Percentiles rank a stretch among this genome's conserved stretches.
Conservation (phyloP, 371 early-diverging fungal species). For the Coemansia sp. region DNA sequence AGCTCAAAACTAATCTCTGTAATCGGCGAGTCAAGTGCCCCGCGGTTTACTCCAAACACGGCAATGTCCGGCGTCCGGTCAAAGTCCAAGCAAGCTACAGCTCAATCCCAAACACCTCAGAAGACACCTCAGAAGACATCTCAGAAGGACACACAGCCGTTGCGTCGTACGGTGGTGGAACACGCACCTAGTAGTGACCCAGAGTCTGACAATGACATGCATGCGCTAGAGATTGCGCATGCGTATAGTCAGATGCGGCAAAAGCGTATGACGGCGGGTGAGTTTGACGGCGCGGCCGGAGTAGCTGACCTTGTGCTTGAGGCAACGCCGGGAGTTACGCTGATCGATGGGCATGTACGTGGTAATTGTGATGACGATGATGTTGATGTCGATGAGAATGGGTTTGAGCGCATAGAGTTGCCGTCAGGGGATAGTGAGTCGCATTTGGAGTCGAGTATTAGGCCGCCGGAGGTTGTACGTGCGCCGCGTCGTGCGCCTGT, state of each 20-base stretch:
- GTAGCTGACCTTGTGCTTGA: conserved; percentile 30
- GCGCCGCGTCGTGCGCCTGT: not conserved
- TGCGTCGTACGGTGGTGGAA: conserved; percentile 34
- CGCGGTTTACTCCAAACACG: conserved; percentile 1
- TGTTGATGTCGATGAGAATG: not conserved
- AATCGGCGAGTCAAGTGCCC: conserved; percentile 2
- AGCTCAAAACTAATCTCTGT: not conserved
- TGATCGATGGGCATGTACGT: conserved; percentile 11
- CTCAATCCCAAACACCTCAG: not conserved
- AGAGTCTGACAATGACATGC: conserved; percentile 38
- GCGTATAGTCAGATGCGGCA: conserved; percentile 32
- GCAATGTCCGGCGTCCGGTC: not conserved
- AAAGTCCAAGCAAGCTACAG: not conserved
- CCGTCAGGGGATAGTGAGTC: not conserved
- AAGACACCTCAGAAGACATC: not conserved
- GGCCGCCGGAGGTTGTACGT: conserved; percentile 25
- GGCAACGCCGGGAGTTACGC: conserved; percentile 9
- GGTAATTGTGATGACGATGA: not conserved
- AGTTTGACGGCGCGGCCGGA: conserved; percentile 27
- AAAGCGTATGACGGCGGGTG: conserved; percentile 19
- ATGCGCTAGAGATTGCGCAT: conserved; percentile 40
- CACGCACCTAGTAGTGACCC: conserved; percentile 4
- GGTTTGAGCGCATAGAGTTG: conserved; percentile 19
- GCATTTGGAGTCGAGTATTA: too few species aligned
- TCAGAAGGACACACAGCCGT: conserved; percentile 15